A percentile compares a stretch with the other conserved stretches of the same genome.
phyloP scores from a whole-genome alignment of 768 basidiomycete genomes.

The Suillus tomentosus region DNA sequence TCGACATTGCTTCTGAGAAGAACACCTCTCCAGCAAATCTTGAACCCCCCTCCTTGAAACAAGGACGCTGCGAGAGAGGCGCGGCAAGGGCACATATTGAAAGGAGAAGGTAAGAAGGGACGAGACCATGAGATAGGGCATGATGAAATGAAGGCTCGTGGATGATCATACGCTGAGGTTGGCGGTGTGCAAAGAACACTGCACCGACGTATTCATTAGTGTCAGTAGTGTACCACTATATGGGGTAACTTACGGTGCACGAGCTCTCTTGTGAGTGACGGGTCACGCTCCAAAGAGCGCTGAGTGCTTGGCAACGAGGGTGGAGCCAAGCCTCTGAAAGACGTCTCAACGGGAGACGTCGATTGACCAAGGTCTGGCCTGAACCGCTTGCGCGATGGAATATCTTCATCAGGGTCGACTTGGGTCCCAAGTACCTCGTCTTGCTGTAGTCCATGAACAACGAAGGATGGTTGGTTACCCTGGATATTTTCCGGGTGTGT shows the following conservation, averaged over 20 bases:
- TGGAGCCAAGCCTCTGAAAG: constrained; percentile 38
- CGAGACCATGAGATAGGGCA: constrained; percentile 61
- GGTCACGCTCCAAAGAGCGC: constrained; percentile 55
- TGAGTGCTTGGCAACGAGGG: constrained; percentile 38
- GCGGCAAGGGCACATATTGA: constrained; percentile 81
- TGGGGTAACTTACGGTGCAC: constrained; percentile 59
- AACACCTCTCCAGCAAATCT: constrained; percentile 57
- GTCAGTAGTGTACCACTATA: not conserved
- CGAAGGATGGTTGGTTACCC: constrained; percentile 20
- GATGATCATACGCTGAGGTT: constrained; percentile 73
- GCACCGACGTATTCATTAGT: constrained; percentile 12
- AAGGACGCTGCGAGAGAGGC: constrained; percentile 68
- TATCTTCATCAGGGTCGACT: constrained; percentile 42
- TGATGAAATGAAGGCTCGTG: constrained; percentile 79
- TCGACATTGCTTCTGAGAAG: constrained; percentile 58
- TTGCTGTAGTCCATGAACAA: constrained; percentile 12
- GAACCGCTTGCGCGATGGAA: constrained; percentile 50
- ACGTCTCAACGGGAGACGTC: constrained; percentile 36
- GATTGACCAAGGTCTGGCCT: constrained; percentile 44
- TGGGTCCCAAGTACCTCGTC: constrained; percentile 18
- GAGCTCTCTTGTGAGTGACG: constrained; percentile 67
- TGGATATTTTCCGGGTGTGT: constrained; percentile 19
- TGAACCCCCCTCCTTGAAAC: constrained; percentile 54
- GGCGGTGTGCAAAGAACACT: constrained; percentile 86
- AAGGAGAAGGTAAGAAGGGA: constrained; percentile 71